Base-by-base conservation (phyloP, 371 early-diverging fungal species). In the Amoeboaphelidium protococcarum region DNA sequence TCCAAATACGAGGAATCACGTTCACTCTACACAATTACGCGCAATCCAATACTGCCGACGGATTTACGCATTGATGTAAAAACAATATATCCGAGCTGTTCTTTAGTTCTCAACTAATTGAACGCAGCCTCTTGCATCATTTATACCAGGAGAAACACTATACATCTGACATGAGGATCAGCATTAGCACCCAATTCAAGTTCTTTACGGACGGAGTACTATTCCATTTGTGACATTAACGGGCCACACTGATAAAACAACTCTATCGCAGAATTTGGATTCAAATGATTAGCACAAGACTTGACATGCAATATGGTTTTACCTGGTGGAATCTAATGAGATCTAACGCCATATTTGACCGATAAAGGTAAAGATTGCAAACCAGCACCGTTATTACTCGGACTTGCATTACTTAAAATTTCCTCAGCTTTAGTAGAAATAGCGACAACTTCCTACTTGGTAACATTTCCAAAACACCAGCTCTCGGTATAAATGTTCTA, bases 61-160 rank as follows among this genome's bases (percentile, higher is more conserved):
- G 26, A 12, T 23, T 6, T 20, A 6, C 46, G 19, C 23, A 23
- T 46, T 19, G 46, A 46, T 19, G 23, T 16, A 42, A 19, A 22
- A 23, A 49, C 50, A 10, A 49, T 6, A 47, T 49, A 49, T 2
- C 73, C 82, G 22, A 84, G 63, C 54, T 82, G 80, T 51, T 84
- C 87, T 51, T 86, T 83, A 3, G 92, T 91, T 23, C 91, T 72
- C 40, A 94, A 63, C 54, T 78, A 78, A 59, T 89, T 78, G 61
- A 89, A 94, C 53, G 75, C 82, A 13, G 90, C 85, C 56, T 90
- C 88, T 47, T 72, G 64, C 2, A 74, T 60, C 21, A 91, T 75
- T 51, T 83, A 80, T 0, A 72, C 67, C 52, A 84, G 49, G 24
- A 94, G 59, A 23, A 68, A 68, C 23, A 77, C 52, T n/a, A 66